These are phyloP conservation scores for Cyamopsis tetragonoloba DNA, from an alignment of 306 rosid species.

Conservation along the genomic window DNA sequence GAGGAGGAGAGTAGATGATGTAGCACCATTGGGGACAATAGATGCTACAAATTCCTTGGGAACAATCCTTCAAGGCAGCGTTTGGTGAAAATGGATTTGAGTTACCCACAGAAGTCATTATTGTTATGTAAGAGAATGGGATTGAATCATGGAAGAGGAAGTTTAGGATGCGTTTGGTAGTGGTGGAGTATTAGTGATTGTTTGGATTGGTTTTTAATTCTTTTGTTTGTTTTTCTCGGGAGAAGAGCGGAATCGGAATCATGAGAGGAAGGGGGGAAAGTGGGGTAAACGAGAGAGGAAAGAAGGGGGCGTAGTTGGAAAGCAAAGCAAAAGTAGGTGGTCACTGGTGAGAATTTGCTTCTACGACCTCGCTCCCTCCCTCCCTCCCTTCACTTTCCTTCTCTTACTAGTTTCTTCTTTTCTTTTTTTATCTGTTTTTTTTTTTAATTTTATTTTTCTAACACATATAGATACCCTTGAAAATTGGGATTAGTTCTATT, in stretches of 20 bases:
- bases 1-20: slow-evolving; percentile 65
- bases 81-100: slow-evolving; percentile 50
- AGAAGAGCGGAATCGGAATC: background rate
- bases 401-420: background rate
- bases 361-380: background rate
- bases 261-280: background rate
- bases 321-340: slow-evolving; percentile 48
- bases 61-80: slow-evolving; percentile 47
- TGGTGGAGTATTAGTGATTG: no score
- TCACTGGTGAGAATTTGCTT: slow-evolving; percentile 25
- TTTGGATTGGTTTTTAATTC: background rate
- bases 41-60: slow-evolving; percentile 64
- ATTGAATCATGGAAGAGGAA: no score
- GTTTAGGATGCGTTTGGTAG: no score
- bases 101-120: slow-evolving; percentile 37
- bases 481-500: no score
- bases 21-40: slow-evolving; percentile 85
- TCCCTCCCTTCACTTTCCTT: background rate
- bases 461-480: no score
- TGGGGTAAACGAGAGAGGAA: background rate
- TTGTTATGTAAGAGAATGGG: no score
- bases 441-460: background rate
- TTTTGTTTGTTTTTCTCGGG: background rate
- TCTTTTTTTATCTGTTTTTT: background rate
- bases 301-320: slow-evolving; percentile 33